Evolutionary conservation across 1,284 basidiomycete genomes (phyloP).

Genomic region (Fomitopsis schrenkii): DNA sequence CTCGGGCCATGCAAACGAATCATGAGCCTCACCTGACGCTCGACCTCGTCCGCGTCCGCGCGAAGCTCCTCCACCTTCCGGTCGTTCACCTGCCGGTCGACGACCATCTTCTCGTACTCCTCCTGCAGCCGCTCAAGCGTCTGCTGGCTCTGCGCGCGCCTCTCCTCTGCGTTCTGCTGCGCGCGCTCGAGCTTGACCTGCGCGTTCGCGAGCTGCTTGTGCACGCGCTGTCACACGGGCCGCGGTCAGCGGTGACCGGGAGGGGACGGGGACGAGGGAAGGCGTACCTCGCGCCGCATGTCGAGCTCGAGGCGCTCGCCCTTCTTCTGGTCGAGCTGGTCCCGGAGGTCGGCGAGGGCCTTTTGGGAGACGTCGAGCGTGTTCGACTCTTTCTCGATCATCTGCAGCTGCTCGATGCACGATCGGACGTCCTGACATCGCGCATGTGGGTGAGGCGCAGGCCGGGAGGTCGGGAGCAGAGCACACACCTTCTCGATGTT

Average conservation of each 20-base stretch:
- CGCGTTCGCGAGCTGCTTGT: conserved; percentile 73
- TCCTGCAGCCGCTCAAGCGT: conserved; percentile 68
- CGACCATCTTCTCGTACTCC: conserved; percentile 74
- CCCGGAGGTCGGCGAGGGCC: conserved; percentile 57
- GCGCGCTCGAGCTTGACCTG: conserved; percentile 73
- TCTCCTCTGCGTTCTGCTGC: conserved; percentile 72
- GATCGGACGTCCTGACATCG: conserved; percentile 55
- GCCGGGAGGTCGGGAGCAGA: not conserved
- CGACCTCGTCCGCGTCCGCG: conserved; percentile 59
- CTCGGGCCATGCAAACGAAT: no score
- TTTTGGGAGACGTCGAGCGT: conserved; percentile 62
- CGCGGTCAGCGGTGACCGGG: not conserved
- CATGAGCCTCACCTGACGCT: conserved; percentile 46
- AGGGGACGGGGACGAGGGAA: not conserved
- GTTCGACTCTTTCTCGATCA: conserved; percentile 64
- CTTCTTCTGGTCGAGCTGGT: conserved; percentile 64
- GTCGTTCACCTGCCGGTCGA: conserved; percentile 72
- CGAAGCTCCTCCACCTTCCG: conserved; percentile 69
- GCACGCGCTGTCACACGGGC: conserved; percentile 54
- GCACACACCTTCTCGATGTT: conserved; percentile 65
- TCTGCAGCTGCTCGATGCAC: conserved; percentile 67
- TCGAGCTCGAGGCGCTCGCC: conserved; percentile 69
- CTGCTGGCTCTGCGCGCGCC: conserved; percentile 56
- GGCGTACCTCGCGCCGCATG: conserved; percentile 59
- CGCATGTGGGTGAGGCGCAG: not conserved